Evolutionary conservation across 2,329 filamentous ascomycete genomes (phyloP), one percentile per base, ranked within the genome.

Genomic region (Colletotrichum euphorbiae): DNA sequence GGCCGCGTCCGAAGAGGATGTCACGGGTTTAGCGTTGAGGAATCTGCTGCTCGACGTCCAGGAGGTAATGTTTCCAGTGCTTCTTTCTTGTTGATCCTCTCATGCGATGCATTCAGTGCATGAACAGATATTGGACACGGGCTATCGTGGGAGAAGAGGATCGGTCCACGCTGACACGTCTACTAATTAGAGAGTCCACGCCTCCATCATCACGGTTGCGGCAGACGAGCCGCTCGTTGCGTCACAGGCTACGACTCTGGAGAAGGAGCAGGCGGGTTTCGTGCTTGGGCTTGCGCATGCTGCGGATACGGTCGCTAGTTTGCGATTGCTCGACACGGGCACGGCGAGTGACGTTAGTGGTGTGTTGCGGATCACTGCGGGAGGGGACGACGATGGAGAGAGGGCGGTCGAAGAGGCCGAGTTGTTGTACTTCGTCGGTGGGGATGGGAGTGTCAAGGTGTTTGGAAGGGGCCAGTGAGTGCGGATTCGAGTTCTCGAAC

Each of bases 281-380:
- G 80, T 91, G 19, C 82, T 94, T 40, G 87, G 87, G 6, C 80
- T 91, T 70, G 92, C 91, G n/a, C 93, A 98, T 76, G 85, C 89
- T 73, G 93, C 94, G 8, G 81, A 87, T n/a, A 83, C 87, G 70
- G 85, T 95, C 3, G 80, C 97, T 73, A 88, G 92, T 69, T 81
- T 96, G 66, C 84, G 94, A 59, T 85, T 90, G 74, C 79, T 98
- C 69, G 94, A 97, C 75, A 97, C 94, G 0, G 95, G 95, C 0
- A 90, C 90, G n/a, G 94, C 95, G 70, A 90, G 87, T 76, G 95
- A 98, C 79, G 93, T 98, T 36, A 97, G 93, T 79, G 95, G 95
- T 3, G 93, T 97, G 48, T 75, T 98, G 70, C 87, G 94, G 72
- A 84, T 96, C 56, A 94, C 91, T 17, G 83, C 85, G 50, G 90